Evolutionary conservation across 345 rosid genomes (phyloP).

Genomic region (Citrus unshiu): DNA sequence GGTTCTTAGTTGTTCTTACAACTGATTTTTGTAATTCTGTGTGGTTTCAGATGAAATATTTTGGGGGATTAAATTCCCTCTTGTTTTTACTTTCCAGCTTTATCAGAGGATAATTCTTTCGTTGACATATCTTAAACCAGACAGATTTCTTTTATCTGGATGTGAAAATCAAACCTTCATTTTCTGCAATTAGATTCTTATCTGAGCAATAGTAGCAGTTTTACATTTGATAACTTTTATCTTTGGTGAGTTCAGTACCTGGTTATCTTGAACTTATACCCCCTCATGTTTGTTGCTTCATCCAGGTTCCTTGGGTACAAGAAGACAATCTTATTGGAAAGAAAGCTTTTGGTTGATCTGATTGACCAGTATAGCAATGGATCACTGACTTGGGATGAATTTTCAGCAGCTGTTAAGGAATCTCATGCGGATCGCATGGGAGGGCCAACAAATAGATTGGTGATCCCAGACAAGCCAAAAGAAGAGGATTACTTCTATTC

Average conservation of each 20-base stretch:
- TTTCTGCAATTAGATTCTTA: not conserved
- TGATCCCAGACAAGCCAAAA: constrained; percentile 76
- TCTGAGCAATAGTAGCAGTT: not conserved
- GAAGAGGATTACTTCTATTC: constrained; percentile 96
- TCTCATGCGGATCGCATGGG: constrained; percentile 71
- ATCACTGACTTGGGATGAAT: constrained; percentile 73
- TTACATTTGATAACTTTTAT: not conserved
- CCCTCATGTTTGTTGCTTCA: not conserved
- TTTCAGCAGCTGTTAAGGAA: constrained; percentile 70
- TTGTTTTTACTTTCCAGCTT: not conserved
- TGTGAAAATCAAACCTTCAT: constrained; percentile 1
- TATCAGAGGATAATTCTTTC: constrained; percentile 9
- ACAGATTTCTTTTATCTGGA: constrained; percentile 8
- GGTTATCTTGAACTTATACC: constrained; percentile 1
- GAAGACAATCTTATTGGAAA: constrained; percentile 76
- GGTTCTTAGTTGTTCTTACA: not conserved
- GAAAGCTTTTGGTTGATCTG: constrained; percentile 71
- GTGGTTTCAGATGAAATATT: constrained; percentile 16
- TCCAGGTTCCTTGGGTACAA: constrained; percentile 85
- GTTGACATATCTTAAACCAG: not conserved
- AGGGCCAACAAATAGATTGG: constrained; percentile 52
- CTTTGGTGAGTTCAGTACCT: not conserved
- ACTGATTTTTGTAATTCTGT: constrained; percentile 1
- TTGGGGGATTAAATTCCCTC: constrained; percentile 11
- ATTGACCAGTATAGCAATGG: constrained; percentile 71